Evolutionary conservation across 2,329 filamentous ascomycete genomes (phyloP), one percentile per base, ranked within the genome.

Genomic region (Orbilia quercus): DNA sequence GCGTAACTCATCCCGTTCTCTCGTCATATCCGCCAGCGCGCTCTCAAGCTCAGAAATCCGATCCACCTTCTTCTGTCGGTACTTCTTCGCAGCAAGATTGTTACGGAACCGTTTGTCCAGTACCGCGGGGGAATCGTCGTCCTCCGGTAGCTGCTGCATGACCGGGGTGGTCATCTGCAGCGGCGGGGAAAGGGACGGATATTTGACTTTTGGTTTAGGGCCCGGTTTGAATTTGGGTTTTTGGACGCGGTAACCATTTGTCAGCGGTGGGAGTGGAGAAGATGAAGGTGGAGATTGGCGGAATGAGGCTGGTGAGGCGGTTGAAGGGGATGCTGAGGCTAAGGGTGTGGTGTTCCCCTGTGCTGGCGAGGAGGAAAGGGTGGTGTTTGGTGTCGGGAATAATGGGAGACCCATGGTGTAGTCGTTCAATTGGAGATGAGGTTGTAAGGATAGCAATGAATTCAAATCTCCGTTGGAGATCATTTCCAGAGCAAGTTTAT

Each of bases 51-150:
- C 67, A 25, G 59, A 59, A 45, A 72, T 72, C 53, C 67, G 28
- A 50, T 72, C 67, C 34, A 72, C 67, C 45, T 72, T 72, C 31
- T 72, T 72, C 53, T 72, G 67, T 20, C 67, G 54, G 40, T 72
- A 72, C 59, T 72, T 72, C 38, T 72, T 72, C 25, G 67, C 67
- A 11, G 67, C 67, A 12, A 72, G 42, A 40, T 72, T 72, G 23
- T 72, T 72, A 20, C 67, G 48, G 20, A 54, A 72, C 53, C 67
- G 59, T 53, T 72, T 72, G 44, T 72, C 67, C 9, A 72, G 38
- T 22, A 72, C 53, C 31, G 47, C 67, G 16, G 59, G 67, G 5
- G 67, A 72, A 18, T 72, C 53, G 3, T 58, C 51, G 0, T 65
- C 67, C 20, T 72, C 67, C 11, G 14, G 20, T 16, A 44, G 20